Conservation (phyloP, 768 basidiomycete genomes). For the Punctularia strigosozonata region DNA sequence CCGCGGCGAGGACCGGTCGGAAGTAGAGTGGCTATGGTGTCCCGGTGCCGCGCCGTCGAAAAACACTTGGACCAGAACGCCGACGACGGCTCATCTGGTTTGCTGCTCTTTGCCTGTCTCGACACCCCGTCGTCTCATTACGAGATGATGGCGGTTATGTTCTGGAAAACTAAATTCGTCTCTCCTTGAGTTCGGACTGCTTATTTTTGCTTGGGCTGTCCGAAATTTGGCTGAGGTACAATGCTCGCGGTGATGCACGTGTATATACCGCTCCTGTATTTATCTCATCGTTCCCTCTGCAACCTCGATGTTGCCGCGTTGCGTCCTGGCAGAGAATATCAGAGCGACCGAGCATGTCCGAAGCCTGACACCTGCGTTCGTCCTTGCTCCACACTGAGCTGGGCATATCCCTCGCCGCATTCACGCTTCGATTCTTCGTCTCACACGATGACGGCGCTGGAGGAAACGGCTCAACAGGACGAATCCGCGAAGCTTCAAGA, state of each 20-base stretch:
- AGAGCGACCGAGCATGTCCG: too few relatives aligned
- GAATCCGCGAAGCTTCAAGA: constrained; percentile 28
- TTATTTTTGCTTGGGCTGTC: constrained; percentile 40
- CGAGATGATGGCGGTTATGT: constrained; percentile 26
- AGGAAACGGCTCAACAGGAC: constrained; percentile 2
- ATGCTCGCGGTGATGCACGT: constrained; percentile 7
- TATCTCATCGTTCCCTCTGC: too few relatives aligned
- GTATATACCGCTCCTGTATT: too few relatives aligned
- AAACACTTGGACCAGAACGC: constrained; percentile 43
- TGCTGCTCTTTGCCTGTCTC: constrained; percentile 53
- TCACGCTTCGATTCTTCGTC: neutral
- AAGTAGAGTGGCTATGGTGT: too few relatives aligned
- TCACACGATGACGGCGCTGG: neutral
- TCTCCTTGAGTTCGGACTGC: constrained; percentile 75
- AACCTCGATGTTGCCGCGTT: too few relatives aligned
- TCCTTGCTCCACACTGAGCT: too few relatives aligned
- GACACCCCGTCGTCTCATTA: constrained; percentile 25
- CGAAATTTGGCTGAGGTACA: constrained; percentile 81
- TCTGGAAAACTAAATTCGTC: constrained; percentile 53
- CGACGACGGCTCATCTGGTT: constrained; percentile 60
- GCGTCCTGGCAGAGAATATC: too few relatives aligned
- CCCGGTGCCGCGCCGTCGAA: too few relatives aligned
- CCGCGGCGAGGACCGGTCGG: too few relatives aligned
- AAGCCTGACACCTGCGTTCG: too few relatives aligned
- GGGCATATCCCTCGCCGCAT: too few relatives aligned